phyloP scores from a whole-genome alignment of 2,329 filamentous ascomycete species.

The Parasarocladium wereldwijsianum region DNA sequence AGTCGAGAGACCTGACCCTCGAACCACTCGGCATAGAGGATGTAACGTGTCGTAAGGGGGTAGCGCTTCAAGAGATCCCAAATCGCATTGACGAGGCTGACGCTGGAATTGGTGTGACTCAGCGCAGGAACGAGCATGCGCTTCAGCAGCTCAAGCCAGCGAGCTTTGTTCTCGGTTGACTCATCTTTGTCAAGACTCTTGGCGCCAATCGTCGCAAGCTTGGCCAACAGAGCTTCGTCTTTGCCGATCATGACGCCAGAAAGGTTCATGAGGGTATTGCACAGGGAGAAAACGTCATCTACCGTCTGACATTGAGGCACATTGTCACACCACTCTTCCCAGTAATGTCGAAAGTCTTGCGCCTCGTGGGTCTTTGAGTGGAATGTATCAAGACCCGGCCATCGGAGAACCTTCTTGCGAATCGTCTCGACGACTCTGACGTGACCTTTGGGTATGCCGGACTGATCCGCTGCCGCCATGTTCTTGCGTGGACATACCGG shows the following conservation, averaged over 20 bases:
- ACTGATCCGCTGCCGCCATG: constrained; percentile 43
- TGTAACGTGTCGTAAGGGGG: constrained; percentile 62
- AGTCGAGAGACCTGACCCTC: constrained; percentile 61
- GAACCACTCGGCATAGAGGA: constrained; percentile 90
- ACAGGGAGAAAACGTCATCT: constrained; percentile 81
- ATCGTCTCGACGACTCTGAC: constrained; percentile 45
- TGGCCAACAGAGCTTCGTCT: constrained; percentile 63
- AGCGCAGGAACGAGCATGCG: constrained; percentile 77
- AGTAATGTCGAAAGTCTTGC: constrained; percentile 83
- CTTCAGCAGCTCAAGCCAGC: constrained; percentile 77
- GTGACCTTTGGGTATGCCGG: constrained; percentile 52
- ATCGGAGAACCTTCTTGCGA: constrained; percentile 57
- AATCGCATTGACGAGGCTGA: constrained; percentile 70
- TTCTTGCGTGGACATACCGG: constrained; percentile 17
- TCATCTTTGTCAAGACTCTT: constrained; percentile 57
- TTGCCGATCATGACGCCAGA: constrained; percentile 83
- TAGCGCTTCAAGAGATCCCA: constrained; percentile 73
- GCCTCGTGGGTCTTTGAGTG: constrained; percentile 52
- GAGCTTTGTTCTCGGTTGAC: constrained; percentile 53
- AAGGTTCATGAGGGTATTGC: constrained; percentile 68
- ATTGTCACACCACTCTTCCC: constrained; percentile 93
- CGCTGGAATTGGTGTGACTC: constrained; percentile 73
- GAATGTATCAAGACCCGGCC: constrained; percentile 68
- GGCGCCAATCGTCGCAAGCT: constrained; percentile 72
- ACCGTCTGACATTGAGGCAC: constrained; percentile 81